These are phyloP conservation scores for Penicillium vulpinum DNA, from an alignment of 2,329 filamentous ascomycete species.

Conservation along the genomic window DNA sequence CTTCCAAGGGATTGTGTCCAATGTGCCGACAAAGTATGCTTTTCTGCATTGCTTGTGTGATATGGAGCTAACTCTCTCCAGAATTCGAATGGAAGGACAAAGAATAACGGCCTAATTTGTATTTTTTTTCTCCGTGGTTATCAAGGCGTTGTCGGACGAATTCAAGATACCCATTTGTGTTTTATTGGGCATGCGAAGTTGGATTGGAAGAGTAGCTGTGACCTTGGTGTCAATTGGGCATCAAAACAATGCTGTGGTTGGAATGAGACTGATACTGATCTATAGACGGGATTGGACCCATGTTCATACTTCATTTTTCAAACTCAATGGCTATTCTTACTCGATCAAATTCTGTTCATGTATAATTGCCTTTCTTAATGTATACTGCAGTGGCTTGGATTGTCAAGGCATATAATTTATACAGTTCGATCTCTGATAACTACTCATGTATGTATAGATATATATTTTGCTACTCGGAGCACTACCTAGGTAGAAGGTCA, in stretches of 20 bases:
- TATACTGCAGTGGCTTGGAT: not conserved
- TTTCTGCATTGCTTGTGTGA: not conserved
- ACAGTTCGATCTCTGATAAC: not conserved
- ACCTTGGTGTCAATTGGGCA: not conserved
- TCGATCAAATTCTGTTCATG: too few species aligned
- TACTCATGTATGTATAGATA: not conserved
- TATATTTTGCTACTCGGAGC: not conserved
- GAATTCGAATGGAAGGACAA: slow-evolving; percentile 56
- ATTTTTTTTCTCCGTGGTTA: slow-evolving; percentile 5
- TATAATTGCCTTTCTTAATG: not conserved
- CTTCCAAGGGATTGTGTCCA: slow-evolving; percentile 88
- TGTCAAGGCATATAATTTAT: too few species aligned
- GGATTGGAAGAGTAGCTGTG: not conserved
- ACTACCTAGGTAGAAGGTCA: not conserved
- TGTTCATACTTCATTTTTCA: not conserved
- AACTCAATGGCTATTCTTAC: not conserved
- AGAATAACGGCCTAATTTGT: slow-evolving; percentile 23
- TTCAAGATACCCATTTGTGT: slow-evolving; percentile 9
- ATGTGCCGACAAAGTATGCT: slow-evolving; percentile 91
- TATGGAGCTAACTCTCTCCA: slow-evolving; percentile 27
- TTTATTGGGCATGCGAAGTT: not conserved
- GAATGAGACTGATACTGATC: not conserved
- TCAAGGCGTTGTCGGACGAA: slow-evolving; percentile 5
- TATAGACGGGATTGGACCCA: not conserved
- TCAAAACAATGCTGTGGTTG: not conserved